Evolutionary conservation across 345 rosid genomes (phyloP).

Genomic region (Geranium rotundifolium): DNA sequence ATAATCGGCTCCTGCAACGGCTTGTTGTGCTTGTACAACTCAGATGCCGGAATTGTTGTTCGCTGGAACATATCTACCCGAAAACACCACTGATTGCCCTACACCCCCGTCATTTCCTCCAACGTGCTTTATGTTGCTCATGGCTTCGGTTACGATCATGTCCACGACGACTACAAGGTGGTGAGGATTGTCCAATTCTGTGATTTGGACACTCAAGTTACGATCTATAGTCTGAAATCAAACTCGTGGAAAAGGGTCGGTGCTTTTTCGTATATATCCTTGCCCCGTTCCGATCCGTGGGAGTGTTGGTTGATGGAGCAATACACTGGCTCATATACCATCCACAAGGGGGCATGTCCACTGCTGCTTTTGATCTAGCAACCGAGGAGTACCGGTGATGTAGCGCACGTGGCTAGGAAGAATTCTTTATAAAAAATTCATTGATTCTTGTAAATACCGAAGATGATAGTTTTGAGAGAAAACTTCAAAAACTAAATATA

Average conservation of each 20-base stretch:
- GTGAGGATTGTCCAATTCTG: not conserved
- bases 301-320: not conserved
- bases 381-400: slow-evolving; percentile 2
- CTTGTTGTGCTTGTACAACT: not conserved
- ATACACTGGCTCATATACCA: slow-evolving; percentile 19
- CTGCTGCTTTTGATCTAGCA: slow-evolving; percentile 14
- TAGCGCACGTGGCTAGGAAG: no score
- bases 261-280: not conserved
- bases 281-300: not conserved
- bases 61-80: not conserved
- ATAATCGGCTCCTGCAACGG: not conserved
- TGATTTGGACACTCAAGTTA: not conserved
- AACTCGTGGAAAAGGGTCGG: slow-evolving; percentile 1
- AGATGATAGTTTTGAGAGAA: no score
- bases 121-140: not conserved
- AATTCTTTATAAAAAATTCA: no score
- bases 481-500: no score
- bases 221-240: not conserved
- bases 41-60: not conserved
- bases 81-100: not conserved
- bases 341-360: no score
- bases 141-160: not conserved
- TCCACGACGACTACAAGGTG: not conserved
- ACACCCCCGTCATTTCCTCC: not conserved
- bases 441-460: no score